phyloP scores from a whole-genome alignment of 2,329 filamentous ascomycete species.

The Verticillium dahliae region DNA sequence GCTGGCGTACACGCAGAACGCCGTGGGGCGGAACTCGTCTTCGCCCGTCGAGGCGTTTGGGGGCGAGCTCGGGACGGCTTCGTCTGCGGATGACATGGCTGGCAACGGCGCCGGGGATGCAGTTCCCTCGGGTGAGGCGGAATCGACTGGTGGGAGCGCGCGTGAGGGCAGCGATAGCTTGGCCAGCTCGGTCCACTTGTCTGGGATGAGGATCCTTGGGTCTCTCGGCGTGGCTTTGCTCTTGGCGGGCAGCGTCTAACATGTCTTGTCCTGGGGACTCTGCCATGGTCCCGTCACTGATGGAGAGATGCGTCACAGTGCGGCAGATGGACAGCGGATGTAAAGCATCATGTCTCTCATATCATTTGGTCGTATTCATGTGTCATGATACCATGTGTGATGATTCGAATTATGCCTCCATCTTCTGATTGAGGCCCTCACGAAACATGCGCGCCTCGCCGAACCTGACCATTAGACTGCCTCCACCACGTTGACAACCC shows the following conservation, averaged over 20 bases:
- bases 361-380: no score
- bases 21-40: slow-evolving; percentile 18
- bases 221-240: slow-evolving; percentile 13
- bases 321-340: no score
- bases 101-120: slow-evolving; percentile 6
- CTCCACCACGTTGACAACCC: background rate
- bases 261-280: no score
- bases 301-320: no score
- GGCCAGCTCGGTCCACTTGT: background rate
- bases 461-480: background rate
- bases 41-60: background rate
- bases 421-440: no score
- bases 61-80: background rate
- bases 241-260: background rate
- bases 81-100: background rate
- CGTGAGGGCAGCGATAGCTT: background rate
- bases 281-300: no score
- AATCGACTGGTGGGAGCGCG: background rate
- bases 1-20: slow-evolving; percentile 22
- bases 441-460: no score
- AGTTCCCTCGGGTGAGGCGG: background rate
- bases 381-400: no score
- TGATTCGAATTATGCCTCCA: no score
- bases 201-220: slow-evolving; percentile 12
- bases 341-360: no score